Evolutionary conservation across 2,329 filamentous ascomycete species (phyloP), one percentile per base, ranked within the genome.

Genomic region (Aspergillus puulaauensis): DNA sequence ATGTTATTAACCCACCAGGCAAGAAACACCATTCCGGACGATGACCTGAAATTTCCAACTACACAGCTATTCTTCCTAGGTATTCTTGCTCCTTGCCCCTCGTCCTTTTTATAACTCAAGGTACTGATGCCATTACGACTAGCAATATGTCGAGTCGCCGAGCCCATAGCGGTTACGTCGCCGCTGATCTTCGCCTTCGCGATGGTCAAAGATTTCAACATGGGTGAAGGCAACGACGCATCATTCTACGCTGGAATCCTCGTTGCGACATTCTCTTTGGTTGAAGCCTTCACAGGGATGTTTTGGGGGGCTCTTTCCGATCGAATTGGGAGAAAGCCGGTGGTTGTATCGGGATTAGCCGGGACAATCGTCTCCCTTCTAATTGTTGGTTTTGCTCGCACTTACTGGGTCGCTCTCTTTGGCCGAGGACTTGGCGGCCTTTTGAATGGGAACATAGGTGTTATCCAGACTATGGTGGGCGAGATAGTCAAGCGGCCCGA

Each of bases 61-160:
- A 77, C 86, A 23, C 93, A 97, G 73, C 86, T 96, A 24, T 92
- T 93, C 66, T 77, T 96, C 17, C 83, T 97, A 64, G 90, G 91
- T 96, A 79, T 70, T 86, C 17, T 23, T 17, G 17, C 37, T 8
- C 23, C 39, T 27, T 12, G 9, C 6, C 33, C 35, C 23, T 67
- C 33, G 40, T 62, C 11, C 41, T 17, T 6, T 23, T n/a, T 40
- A 11, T 24, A 14, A 15, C 27, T 47, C 11, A 27, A 37, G 31
- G 3, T 46, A 33, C 51, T 54, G 17, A 51, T 46, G 12, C 27
- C 17, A 19, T 47, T 15, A 6, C 27, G 9, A 49, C 39, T 49
- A 96, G 92, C 91, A 73, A 91, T 96, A 80, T 93, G 96, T 71
- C 91, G 93, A 62, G 86, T 97, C 65, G 90, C 92, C 53, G 93